These are phyloP conservation scores for Pichia sp. DNA, from an alignment of 1,139 yeast genomes.

Conservation along the genomic window DNA sequence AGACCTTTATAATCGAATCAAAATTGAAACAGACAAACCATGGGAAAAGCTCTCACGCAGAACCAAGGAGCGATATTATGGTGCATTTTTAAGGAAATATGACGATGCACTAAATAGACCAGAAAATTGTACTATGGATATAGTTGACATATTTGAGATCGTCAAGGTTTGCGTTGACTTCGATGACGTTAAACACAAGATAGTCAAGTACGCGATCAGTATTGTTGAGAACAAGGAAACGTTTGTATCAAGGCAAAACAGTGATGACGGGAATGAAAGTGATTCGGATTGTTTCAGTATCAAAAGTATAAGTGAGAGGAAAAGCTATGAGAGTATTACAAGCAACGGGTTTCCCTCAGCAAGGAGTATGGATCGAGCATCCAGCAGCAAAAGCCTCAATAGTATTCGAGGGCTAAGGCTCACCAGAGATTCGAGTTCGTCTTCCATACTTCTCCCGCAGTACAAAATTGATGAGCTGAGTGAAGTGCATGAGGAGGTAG, in stretches of 20 bases:
- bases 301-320: not conserved
- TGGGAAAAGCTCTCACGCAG: constrained; percentile 25
- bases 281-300: constrained; percentile 4
- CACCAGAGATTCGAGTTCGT: constrained; percentile 3
- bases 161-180: constrained; percentile 23
- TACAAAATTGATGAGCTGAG: not conserved
- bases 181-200: constrained; percentile 19
- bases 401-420: constrained; percentile 6
- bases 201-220: constrained; percentile 21
- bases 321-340: constrained; percentile 1
- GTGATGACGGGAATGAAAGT: not conserved
- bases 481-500: not conserved
- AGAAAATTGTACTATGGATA: constrained; percentile 14
- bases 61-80: constrained; percentile 27
- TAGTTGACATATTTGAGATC: constrained; percentile 21
- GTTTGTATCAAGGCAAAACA: not conserved
- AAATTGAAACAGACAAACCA: constrained; percentile 21
- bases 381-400: constrained; percentile 4
- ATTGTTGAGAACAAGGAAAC: constrained; percentile 16
- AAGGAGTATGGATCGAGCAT: constrained; percentile 7
- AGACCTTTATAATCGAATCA: constrained; percentile 27
- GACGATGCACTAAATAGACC: constrained; percentile 23
- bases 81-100: constrained; percentile 30
- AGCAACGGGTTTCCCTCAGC: not conserved
- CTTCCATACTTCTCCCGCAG: constrained; percentile 5